Conservation (phyloP, 768 basidiomycete genomes). For the Suillus alpinus region DNA sequence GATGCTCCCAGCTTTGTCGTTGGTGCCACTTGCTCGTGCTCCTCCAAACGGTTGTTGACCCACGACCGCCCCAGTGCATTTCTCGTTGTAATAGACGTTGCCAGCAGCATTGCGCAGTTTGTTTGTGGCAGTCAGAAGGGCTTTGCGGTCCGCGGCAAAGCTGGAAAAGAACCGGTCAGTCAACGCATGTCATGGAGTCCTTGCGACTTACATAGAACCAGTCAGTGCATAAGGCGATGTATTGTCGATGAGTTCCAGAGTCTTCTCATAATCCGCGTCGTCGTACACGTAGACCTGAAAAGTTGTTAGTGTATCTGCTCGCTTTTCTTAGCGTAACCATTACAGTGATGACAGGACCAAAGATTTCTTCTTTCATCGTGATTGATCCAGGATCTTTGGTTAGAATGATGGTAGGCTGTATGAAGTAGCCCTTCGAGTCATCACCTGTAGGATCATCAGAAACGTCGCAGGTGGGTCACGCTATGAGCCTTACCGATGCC, state of each 20-base stretch:
- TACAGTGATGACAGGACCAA: slow-evolving; percentile 93
- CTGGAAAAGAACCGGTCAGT: slow-evolving; percentile 36
- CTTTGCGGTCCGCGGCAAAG: slow-evolving; percentile 80
- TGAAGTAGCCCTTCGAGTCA: slow-evolving; percentile 88
- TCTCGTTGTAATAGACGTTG: slow-evolving; percentile 97
- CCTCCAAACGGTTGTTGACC: slow-evolving; percentile 99
- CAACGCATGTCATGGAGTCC: slow-evolving; percentile 9
- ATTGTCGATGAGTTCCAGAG: slow-evolving; percentile 79
- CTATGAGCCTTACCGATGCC: slow-evolving; percentile 57
- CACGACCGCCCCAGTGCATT: slow-evolving; percentile 96
- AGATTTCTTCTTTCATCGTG: slow-evolving; percentile 94
- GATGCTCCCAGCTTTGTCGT: slow-evolving; percentile 95
- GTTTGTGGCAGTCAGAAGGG: slow-evolving; percentile 76
- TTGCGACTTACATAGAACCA: slow-evolving; percentile 76
- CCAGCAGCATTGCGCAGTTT: slow-evolving; percentile 88
- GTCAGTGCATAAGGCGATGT: slow-evolving; percentile 90
- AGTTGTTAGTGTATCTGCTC: neutral
- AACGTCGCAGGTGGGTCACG: neutral
- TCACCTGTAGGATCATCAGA: slow-evolving; percentile 48
- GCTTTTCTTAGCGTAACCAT: slow-evolving; percentile 14
- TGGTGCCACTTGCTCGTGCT: slow-evolving; percentile 88
- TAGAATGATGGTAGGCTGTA: slow-evolving; percentile 92
- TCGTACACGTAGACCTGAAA: slow-evolving; percentile 83
- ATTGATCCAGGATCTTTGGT: slow-evolving; percentile 87
- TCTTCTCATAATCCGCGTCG: slow-evolving; percentile 83